Evolutionary conservation across 768 basidiomycete genomes (phyloP).

Genomic region (Russula dissimulans): DNA sequence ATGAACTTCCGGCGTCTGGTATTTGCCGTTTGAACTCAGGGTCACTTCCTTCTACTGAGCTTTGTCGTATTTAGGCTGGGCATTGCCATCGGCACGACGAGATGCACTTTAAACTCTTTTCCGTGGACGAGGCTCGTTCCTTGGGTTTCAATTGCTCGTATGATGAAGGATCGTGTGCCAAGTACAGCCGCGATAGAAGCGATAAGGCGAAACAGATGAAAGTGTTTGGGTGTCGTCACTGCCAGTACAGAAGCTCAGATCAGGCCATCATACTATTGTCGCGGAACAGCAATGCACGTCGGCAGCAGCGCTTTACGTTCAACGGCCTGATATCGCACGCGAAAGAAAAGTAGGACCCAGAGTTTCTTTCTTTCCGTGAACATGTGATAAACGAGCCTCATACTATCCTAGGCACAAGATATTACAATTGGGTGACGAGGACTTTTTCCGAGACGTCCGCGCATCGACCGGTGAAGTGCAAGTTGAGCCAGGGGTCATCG

Average conservation of each 20-base stretch:
- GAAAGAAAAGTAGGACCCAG: slow-evolving; percentile 44
- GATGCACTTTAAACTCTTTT: slow-evolving; percentile 4
- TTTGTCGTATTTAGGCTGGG: neutral
- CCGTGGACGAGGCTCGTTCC: neutral
- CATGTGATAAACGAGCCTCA: neutral
- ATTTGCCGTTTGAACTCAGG: neutral
- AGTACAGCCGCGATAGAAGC: neutral
- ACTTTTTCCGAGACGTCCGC: slow-evolving; percentile 12
- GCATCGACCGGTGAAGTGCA: neutral
- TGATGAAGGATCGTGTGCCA: neutral
- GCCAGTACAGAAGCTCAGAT: neutral
- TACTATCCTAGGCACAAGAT: slow-evolving; percentile 36
- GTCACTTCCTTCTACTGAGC: neutral
- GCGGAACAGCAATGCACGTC: neutral
- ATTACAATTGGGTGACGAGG: slow-evolving; percentile 12
- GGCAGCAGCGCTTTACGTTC: slow-evolving; percentile 34
- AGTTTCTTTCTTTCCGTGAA: neutral
- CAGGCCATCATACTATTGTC: neutral
- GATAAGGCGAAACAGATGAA: slow-evolving; percentile 3
- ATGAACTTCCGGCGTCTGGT: slow-evolving; percentile 18
- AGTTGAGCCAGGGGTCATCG: neutral
- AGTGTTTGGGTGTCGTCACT: slow-evolving; percentile 19
- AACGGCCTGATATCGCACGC: slow-evolving; percentile 54
- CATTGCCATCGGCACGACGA: slow-evolving; percentile 14
- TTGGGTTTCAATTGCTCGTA: neutral